Evolutionary conservation across 805 yeast species (phyloP), one percentile per base, ranked within the genome.

Genomic region (Schwanniomyces yamadae): DNA sequence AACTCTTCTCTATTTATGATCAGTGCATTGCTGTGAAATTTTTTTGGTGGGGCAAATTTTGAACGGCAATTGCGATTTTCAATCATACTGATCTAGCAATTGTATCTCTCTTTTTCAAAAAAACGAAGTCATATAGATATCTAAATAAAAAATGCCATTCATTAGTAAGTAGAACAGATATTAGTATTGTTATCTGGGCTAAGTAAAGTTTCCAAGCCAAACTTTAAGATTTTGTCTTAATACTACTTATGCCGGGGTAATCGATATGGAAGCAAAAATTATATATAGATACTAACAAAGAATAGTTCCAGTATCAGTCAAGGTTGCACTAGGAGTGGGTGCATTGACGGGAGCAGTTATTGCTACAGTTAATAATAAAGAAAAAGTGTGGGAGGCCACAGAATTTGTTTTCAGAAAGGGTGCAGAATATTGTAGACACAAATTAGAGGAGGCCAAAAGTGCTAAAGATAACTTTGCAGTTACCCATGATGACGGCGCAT

Each of bases 341-440:
- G 61, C 66, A 5, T 34, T 62, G 1, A 39, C 54, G 4, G 69
- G 69, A 4, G 67, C 65, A n/a, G 41, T 63, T 8, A 40, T 61
- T 10, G 68, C 69, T 4, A 11, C 59, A 1, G 31, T 57, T 23
- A 49, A 44, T 35, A 60, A 63, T 35, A 51, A 45, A 42, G 67
- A 62, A 28, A 42, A 39, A 26, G 25, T 63, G 5, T 44, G 56
- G 25, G 65, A 61, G 39, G 41, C 49, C 4, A 56, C 65, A 4
- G 70, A 57, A 32, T 26, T 41, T 5, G 22, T 53, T 14, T 50
- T 61, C 18, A 58, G 56, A 40, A 45, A 41, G 28, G 66, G 66
- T 3, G 66, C 66, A 18, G 52, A 53, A 15, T 52, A 40, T 33
- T 62, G 63, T 34, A 49, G 50, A 37, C 38, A 44, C 8, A 41